A percentile compares a stretch with the other conserved stretches of the same genome.
phyloP scores from a whole-genome alignment of 2,329 filamentous ascomycete genomes.

The Microdochium paspali region DNA sequence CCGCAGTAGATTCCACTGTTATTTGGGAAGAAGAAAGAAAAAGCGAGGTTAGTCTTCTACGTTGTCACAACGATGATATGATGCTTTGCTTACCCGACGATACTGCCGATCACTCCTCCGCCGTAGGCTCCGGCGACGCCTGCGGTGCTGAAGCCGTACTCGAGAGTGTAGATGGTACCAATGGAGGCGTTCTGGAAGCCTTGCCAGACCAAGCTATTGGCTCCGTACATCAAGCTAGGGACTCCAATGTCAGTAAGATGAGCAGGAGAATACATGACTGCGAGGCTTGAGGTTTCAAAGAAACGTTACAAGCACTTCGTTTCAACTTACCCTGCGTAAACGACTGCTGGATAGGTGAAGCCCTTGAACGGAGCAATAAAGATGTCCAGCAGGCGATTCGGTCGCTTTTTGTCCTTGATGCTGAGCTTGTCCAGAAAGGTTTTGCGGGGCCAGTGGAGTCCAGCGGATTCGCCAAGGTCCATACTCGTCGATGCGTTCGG shows the following conservation, averaged over 20 bases:
- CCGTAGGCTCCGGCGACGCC: constrained; percentile 15
- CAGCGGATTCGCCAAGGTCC: constrained; percentile 15
- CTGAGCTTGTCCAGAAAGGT: constrained; percentile 25
- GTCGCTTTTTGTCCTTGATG: constrained; percentile 23
- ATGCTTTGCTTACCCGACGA: constrained; percentile 17
- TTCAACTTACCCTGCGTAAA: constrained; percentile 25
- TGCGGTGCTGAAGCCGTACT: constrained; percentile 19
- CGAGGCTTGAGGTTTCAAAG: not conserved
- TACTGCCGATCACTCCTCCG: constrained; percentile 9
- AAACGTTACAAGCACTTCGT: not conserved
- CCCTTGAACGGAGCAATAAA: constrained; percentile 20
- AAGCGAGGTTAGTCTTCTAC: not conserved
- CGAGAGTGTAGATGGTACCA: constrained; percentile 19
- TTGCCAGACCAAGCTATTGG: constrained; percentile 21
- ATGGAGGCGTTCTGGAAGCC: constrained; percentile 20
- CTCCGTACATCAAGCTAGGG: constrained; percentile 18
- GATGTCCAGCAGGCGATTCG: constrained; percentile 25
- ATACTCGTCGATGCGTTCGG: not conserved
- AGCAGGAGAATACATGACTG: no score
- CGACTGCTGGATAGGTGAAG: constrained; percentile 17
- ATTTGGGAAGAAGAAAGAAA: not conserved
- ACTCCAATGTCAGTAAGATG: not conserved
- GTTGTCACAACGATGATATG: constrained; percentile 16
- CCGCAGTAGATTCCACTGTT: constrained; percentile 18
- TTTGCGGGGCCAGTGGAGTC: constrained; percentile 22